A percentile compares a stretch with the other conserved stretches of the same genome.
These are phyloP conservation scores for Iris macrosiphon DNA, from an alignment of 106 monocot species.

Conservation along the genomic window DNA sequence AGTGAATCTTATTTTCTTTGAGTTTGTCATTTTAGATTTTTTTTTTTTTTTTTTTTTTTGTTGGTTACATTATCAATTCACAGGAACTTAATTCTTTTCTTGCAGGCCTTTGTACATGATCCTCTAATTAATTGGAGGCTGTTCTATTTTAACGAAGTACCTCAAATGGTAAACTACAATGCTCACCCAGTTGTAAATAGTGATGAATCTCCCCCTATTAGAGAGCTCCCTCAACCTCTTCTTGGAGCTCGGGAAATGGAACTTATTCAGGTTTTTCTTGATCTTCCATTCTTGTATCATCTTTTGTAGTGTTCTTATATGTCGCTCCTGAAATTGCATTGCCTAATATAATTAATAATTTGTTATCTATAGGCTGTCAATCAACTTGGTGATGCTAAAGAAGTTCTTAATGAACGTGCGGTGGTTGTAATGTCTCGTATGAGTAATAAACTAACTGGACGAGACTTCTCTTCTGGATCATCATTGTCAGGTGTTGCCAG, in stretches of 20 bases:
- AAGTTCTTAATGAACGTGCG: constrained; percentile 88
- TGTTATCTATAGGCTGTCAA: constrained; percentile 70
- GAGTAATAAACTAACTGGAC: constrained; percentile 87
- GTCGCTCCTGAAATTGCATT: not conserved
- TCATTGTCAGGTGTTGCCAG: constrained; percentile 27
- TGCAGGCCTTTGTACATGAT: constrained; percentile 97
- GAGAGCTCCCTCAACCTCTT: constrained; percentile 76
- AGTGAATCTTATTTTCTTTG: constrained; percentile 88
- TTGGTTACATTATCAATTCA: not conserved
- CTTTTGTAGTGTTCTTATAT: not conserved
- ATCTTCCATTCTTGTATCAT: not conserved
- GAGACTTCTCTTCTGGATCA: constrained; percentile 65
- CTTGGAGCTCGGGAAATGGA: constrained; percentile 86
- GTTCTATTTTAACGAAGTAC: constrained; percentile 98
- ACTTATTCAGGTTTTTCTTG: constrained; percentile 64
- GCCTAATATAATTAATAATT: constrained; percentile 1
- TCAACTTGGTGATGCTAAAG: constrained; percentile 93
- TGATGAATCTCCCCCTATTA: constrained; percentile 53
- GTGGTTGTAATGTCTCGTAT: constrained; percentile 89
- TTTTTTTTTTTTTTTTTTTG: not conserved
- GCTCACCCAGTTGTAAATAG: constrained; percentile 59
- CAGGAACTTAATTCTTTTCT: too few species aligned
- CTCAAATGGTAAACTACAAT: constrained; percentile 61
- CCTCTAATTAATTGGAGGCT: constrained; percentile 98
- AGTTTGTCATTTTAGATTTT: constrained; percentile 33